phyloP scores from a whole-genome alignment of 805 yeast genomes.

The Candida berthetii region DNA sequence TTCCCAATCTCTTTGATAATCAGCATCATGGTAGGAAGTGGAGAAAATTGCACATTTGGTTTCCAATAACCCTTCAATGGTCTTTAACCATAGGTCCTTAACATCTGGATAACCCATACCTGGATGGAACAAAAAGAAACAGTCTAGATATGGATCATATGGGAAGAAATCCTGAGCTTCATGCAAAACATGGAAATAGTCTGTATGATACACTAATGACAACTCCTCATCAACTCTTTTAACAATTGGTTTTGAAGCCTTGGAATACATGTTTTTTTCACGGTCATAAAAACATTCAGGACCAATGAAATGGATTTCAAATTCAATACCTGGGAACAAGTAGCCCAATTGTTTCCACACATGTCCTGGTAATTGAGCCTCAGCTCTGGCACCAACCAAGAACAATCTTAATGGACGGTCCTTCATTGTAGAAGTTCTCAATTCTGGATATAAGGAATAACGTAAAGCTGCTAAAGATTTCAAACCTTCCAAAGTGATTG shows the following conservation, averaged over 20 bases:
- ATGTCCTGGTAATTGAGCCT: constrained; percentile 87
- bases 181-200: constrained; percentile 86
- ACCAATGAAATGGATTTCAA: constrained; percentile 90
- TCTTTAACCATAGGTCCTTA: constrained; percentile 74
- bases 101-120: constrained; percentile 83
- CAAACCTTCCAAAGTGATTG: constrained; percentile 86
- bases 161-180: constrained; percentile 95
- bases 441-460: constrained; percentile 77
- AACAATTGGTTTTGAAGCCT: constrained; percentile 58
- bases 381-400: constrained; percentile 87
- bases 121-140: constrained; percentile 92
- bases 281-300: constrained; percentile 85
- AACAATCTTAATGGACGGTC: constrained; percentile 89
- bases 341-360: constrained; percentile 93
- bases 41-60: constrained; percentile 90
- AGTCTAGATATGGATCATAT: constrained; percentile 93
- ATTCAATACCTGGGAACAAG: constrained; percentile 73
- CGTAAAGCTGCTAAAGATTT: constrained; percentile 90
- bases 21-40: constrained; percentile 82
- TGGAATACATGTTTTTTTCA: constrained; percentile 53
- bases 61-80: constrained; percentile 82
- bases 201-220: constrained; percentile 77
- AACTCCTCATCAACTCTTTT: constrained; percentile 70
- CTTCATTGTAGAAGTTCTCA: constrained; percentile 49
- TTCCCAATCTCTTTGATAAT: constrained; percentile 59